Conservation (phyloP, 257 asterid species). For the Solanum tarapatanum region DNA sequence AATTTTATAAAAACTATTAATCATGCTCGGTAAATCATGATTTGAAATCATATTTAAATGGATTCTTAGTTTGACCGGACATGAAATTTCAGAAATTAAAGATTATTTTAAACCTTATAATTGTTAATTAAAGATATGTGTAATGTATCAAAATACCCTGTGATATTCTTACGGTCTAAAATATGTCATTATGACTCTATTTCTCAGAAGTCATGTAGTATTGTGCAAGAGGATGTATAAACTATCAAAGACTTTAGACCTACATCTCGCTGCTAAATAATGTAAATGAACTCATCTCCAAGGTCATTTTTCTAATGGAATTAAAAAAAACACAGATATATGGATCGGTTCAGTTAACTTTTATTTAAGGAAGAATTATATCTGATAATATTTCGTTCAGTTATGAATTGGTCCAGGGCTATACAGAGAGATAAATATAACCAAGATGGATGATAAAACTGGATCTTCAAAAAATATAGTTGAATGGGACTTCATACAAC, state of each 20-base stretch:
- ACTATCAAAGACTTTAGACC: too few species aligned
- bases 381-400: background rate
- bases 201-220: too few species aligned
- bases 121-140: too few species aligned
- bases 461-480: background rate
- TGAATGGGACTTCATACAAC: background rate
- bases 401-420: background rate
- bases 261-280: too few species aligned
- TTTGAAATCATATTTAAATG: background rate
- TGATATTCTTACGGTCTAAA: too few species aligned
- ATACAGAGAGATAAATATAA: background rate
- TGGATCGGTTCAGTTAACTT: background rate
- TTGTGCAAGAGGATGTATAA: too few species aligned
- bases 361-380: background rate
- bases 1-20: too few species aligned
- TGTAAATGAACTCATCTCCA: too few species aligned
- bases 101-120: background rate
- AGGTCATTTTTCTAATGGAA: too few species aligned
- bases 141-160: background rate
- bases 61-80: background rate
- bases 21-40: background rate
- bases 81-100: background rate
- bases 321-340: too few species aligned
- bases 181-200: background rate
- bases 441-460: background rate